Base-by-base conservation (phyloP, 176 grass and related monocot genomes). In the Guadua angustifolia region DNA sequence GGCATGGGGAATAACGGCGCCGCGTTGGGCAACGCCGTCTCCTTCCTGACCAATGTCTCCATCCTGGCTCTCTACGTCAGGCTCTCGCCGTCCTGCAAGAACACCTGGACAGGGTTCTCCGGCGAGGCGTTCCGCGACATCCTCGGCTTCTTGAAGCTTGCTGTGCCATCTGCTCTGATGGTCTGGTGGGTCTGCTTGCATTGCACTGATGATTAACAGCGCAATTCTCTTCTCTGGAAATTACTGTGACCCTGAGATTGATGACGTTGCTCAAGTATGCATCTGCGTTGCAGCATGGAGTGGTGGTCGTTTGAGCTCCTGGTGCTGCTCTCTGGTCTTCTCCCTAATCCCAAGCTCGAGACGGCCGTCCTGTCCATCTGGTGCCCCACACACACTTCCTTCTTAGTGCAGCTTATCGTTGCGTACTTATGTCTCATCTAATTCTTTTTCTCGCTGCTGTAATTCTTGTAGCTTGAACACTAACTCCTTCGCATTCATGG, bases 231-330 rank as follows among this genome's bases (percentile, higher is more conserved):
- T 4, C 14, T 64, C 32, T 64, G 13, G 5, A 64, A 64, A 6
- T 56, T 24, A 11, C 58, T 25, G 12, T 52, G 4, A 52, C 50
- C 12, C 50, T 52, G 50, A 52, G 44, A 46, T 52, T 52, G 50
- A 52, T 36, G 12, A 0, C 39, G 52, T 61, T 78, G 89, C 21
- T 79, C 85, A 14, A 11, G 77, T 78, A 40, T 40, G 39, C 29
- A 29, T 29, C 29, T 29, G 29, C 29, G 29, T 29, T 29, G 29
- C 29, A 29, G 29, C 29, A 29, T 40, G 39, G 39, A 40, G 60
- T 88, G 87, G 82, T 92, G 90, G 86, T 92, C 90, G 11, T 88
- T 86, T 61, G 86, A 92, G 84, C 40, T 92, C 53, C 63, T 92
- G 1, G 86, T 92, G 52, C 77, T 92, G 75, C 64, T 88, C 17